These are phyloP conservation scores for Skeletonema potamos DNA, from an alignment of 108 stramenopile species.

Conservation along the genomic window DNA sequence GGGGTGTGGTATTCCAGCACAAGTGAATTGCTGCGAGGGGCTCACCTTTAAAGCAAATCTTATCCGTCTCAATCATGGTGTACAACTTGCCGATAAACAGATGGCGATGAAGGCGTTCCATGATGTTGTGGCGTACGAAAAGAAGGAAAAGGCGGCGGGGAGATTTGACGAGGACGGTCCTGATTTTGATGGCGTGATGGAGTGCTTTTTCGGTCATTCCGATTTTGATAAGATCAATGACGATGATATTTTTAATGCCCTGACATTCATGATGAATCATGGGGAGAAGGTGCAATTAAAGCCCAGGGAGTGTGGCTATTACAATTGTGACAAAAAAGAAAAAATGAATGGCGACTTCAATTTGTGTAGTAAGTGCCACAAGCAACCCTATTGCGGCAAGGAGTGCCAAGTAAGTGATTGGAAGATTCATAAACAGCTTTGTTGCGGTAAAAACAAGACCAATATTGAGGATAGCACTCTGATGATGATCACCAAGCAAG, in stretches of 20 bases:
- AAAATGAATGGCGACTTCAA: slow-evolving; percentile 5
- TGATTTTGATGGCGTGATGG: neutral
- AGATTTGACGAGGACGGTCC: neutral
- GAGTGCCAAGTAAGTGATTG: slow-evolving; percentile 10
- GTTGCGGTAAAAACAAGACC: slow-evolving; percentile 1
- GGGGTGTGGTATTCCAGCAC: neutral
- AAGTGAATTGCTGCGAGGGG: slow-evolving; percentile 4
- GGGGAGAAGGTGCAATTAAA: neutral
- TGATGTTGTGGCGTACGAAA: slow-evolving; percentile 10
- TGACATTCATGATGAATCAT: neutral
- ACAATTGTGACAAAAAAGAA: neutral
- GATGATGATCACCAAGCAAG: neutral
- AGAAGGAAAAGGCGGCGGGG: slow-evolving; percentile 1
- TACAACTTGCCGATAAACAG: neutral
- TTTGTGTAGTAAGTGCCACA: slow-evolving; percentile 3
- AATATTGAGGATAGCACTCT: neutral
- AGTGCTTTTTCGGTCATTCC: neutral
- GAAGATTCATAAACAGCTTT: slow-evolving; percentile 6
- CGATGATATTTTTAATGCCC: neutral
- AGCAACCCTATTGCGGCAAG: slow-evolving; percentile 7
- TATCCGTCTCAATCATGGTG: neutral
- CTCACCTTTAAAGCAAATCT: slow-evolving; percentile 4
- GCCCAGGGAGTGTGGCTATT: neutral
- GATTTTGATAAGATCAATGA: neutral
- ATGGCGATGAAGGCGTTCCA: slow-evolving; percentile 7